phyloP scores from a whole-genome alignment of 2,329 filamentous ascomycete species.

The Pseudogymnoascus sp. region DNA sequence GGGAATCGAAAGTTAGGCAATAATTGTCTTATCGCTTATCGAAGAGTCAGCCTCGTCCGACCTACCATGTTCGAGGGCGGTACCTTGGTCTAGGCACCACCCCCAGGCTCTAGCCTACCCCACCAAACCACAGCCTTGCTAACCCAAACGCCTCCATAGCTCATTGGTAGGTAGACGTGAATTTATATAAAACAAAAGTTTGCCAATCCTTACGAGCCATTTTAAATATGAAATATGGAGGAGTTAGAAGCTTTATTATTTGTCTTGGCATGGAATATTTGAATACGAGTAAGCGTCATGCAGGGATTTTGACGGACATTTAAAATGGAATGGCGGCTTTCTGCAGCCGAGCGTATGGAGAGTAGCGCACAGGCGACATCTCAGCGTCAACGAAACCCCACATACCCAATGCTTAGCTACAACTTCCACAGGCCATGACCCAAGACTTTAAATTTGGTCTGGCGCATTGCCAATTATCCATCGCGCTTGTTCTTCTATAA shows the following conservation, averaged over 20 bases:
- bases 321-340: conserved; percentile 1
- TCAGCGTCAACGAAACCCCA: conserved; percentile 5
- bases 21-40: conserved; percentile 10
- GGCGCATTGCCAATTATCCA: not conserved
- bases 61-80: not conserved
- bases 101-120: conserved; percentile 1
- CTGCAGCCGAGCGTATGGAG: not conserved
- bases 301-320: not conserved
- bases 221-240: not conserved
- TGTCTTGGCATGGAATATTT: not conserved
- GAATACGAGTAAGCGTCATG: conserved; percentile 4
- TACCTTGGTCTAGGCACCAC: not conserved
- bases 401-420: not conserved
- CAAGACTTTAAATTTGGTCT: not conserved
- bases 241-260: not conserved
- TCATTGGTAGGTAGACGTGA: not conserved
- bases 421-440: conserved; percentile 3
- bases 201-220: not conserved
- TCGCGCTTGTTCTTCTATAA: not conserved
- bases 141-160: not conserved
- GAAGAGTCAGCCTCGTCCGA: conserved; percentile 1
- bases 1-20: not conserved
- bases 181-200: not conserved
- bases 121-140: conserved; percentile 3
- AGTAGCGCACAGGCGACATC: conserved; percentile 7